These are phyloP conservation scores for Vachellia pachyceras DNA, from an alignment of 306 rosid genomes.

Conservation along the genomic window DNA sequence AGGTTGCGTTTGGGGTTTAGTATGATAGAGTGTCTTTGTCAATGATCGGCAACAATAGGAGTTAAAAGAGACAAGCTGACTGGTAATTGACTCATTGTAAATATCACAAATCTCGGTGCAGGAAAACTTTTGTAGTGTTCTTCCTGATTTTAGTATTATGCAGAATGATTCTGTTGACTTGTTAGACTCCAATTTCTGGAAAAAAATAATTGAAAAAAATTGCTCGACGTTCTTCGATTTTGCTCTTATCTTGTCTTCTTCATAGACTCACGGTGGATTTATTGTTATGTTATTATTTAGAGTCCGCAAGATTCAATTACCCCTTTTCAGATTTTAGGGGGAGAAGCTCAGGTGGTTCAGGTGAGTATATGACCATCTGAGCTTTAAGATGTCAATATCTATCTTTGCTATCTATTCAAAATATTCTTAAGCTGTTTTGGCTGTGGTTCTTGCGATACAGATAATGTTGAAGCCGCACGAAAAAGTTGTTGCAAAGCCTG, in stretches of 20 bases:
- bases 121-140: background rate
- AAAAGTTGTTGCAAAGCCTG: constrained; percentile 86
- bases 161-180: background rate
- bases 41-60: constrained; percentile 21
- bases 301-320: constrained; percentile 88
- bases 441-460: constrained; percentile 51
- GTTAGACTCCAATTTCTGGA: background rate
- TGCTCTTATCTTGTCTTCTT: constrained; percentile 27
- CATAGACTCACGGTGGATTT: constrained; percentile 33
- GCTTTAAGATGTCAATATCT: background rate
- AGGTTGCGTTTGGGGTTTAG: constrained; percentile 26
- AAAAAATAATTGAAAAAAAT: background rate
- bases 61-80: constrained; percentile 25
- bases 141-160: background rate
- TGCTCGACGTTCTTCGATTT: constrained; percentile 8
- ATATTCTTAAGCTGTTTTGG: constrained; percentile 10
- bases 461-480: constrained; percentile 96
- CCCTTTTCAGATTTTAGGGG: constrained; percentile 97
- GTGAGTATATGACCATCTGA: constrained; percentile 49
- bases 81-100: background rate
- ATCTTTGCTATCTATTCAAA: constrained; percentile 19
- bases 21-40: constrained; percentile 18
- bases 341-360: constrained; percentile 98
- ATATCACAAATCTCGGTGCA: constrained; percentile 17
- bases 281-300: constrained; percentile 51